A percentile compares a stretch with the other conserved stretches of the same genome.
Conservation (phyloP, 2,329 filamentous ascomycete species). For the Paecilomyces fulvus region DNA sequence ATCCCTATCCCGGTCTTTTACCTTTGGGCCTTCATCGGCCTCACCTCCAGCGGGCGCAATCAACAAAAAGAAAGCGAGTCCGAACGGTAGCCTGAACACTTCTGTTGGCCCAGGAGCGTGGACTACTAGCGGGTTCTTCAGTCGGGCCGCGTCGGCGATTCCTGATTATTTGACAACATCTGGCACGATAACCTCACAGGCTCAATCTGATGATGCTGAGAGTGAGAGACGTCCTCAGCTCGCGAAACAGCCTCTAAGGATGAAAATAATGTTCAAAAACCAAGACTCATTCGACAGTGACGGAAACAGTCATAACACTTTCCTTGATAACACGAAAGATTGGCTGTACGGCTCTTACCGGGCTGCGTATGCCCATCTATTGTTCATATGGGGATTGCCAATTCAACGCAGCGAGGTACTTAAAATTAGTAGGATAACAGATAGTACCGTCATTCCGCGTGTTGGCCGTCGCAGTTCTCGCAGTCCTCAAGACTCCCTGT, state of each 20-base stretch:
- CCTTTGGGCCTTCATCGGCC: constrained; percentile 34
- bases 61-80: constrained; percentile 29
- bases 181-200: constrained; percentile 21
- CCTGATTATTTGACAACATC: constrained; percentile 23
- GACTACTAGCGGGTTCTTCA: constrained; percentile 14
- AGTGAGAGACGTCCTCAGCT: constrained; percentile 22
- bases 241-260: constrained; percentile 20
- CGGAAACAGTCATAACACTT: constrained; percentile 35
- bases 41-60: constrained; percentile 30
- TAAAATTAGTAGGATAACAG: constrained; percentile 43
- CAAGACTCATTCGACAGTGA: constrained; percentile 49
- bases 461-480: constrained; percentile 15
- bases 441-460: constrained; percentile 16
- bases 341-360: constrained; percentile 46
- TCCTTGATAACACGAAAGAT: constrained; percentile 43
- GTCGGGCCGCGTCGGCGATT: constrained; percentile 17
- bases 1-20: constrained; percentile 38
- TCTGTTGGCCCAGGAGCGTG: constrained; percentile 19
- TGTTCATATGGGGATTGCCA: constrained; percentile 51
- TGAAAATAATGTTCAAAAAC: constrained; percentile 49
- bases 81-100: constrained; percentile 26
- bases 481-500: constrained; percentile 18
- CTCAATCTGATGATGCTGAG: constrained; percentile 32
- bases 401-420: constrained; percentile 50
- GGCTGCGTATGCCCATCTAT: constrained; percentile 48